Conservation (phyloP, 805 yeast species). For the Zygosaccharomyces pseudorouxii region DNA sequence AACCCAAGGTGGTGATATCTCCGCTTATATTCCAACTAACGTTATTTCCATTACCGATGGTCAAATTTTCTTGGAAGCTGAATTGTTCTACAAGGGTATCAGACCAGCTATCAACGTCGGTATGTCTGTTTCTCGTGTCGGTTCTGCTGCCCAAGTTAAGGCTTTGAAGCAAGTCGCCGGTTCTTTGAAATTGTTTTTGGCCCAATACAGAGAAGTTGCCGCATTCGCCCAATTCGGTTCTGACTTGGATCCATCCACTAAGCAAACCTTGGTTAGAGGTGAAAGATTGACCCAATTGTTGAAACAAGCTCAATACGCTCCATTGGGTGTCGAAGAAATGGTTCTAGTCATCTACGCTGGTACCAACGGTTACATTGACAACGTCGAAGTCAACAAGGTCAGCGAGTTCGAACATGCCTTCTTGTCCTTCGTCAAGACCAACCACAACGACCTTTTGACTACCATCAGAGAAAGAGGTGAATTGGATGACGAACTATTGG, state of each 20-base stretch:
- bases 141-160: constrained; percentile 99
- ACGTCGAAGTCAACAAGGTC: constrained; percentile 76
- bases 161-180: constrained; percentile 99
- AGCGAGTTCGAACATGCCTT: constrained; percentile 89
- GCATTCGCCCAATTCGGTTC: constrained; percentile 99
- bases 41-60: constrained; percentile 97
- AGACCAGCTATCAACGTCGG: constrained; percentile 99
- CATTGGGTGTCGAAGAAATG: constrained; percentile 98
- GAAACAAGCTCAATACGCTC: constrained; percentile 96
- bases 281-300: constrained; percentile 99
- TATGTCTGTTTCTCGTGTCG: constrained; percentile 99
- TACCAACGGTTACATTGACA: constrained; percentile 98
- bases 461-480: constrained; percentile 87
- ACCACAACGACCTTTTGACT: constrained; percentile 76
- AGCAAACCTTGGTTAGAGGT: constrained; percentile 99
- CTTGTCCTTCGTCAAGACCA: constrained; percentile 87
- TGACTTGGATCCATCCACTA: constrained; percentile 99
- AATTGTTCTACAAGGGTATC: constrained; percentile 99
- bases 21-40: constrained; percentile 96
- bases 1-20: constrained; percentile 99
- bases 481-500: constrained; percentile 82
- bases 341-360: constrained; percentile 99
- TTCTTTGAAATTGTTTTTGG: constrained; percentile 99
- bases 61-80: constrained; percentile 98
- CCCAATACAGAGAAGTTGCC: constrained; percentile 99